A percentile compares a stretch with the other conserved stretches of the same genome.
Conservation (phyloP, 331 rosid genomes). For the Prunus yedoensis region DNA sequence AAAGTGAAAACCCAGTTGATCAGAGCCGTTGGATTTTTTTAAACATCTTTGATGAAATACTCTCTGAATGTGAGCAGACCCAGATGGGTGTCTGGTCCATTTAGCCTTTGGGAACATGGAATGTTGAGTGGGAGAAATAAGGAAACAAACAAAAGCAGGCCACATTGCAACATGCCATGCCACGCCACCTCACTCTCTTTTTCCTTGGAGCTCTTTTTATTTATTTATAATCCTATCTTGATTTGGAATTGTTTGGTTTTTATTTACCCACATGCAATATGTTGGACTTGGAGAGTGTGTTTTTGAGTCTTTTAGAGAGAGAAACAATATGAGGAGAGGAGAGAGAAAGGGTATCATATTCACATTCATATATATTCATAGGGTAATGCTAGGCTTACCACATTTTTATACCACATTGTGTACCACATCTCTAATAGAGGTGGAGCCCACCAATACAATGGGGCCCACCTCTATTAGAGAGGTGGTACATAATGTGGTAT, state of each 20-base stretch:
- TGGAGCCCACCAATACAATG: too few species aligned
- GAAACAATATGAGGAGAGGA: conserved; percentile 1
- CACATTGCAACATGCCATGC: conserved; percentile 10
- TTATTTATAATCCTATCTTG: not conserved
- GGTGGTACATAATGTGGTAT: too few species aligned
- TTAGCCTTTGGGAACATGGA: conserved; percentile 28
- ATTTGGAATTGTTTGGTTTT: not conserved
- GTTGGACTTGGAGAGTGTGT: not conserved
- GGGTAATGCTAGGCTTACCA: too few species aligned
- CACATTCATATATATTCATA: not conserved
- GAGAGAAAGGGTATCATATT: conserved; percentile 9
- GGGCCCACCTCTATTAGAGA: too few species aligned
- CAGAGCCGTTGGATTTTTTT: conserved; percentile 13
- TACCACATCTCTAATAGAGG: too few species aligned
- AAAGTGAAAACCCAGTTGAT: conserved; percentile 19
- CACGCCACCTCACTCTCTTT: not conserved
- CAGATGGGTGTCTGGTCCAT: conserved; percentile 15
- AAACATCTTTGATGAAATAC: not conserved
- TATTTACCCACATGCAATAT: not conserved
- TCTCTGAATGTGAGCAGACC: not conserved
- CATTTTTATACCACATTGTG: too few species aligned
- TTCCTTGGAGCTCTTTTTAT: not conserved
- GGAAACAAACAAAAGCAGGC: conserved; percentile 4
- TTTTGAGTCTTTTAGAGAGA: not conserved
- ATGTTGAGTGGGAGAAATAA: conserved; percentile 24